Percentiles rank a stretch among this genome's conserved stretches.
Conservation (phyloP, 805 yeast genomes). For the Metschnikowia corniflorae region DNA sequence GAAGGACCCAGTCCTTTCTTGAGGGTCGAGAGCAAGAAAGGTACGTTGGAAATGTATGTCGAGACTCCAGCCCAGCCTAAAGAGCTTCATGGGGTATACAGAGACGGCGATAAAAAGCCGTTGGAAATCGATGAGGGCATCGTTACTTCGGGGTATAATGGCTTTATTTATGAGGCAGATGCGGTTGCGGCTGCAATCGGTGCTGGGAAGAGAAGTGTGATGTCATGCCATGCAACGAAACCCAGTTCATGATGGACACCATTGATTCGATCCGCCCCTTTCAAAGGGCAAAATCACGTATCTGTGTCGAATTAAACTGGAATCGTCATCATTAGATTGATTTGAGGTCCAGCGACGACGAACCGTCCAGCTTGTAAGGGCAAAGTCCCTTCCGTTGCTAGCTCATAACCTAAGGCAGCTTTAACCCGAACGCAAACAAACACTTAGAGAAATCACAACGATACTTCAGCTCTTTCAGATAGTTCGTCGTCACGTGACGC, state of each 20-base stretch:
- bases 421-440: no score
- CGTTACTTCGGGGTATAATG: slow-evolving; percentile 35
- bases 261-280: slow-evolving; percentile 49
- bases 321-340: no score
- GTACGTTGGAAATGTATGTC: slow-evolving; percentile 28
- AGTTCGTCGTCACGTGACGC: no score
- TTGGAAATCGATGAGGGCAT: slow-evolving; percentile 29
- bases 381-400: no score
- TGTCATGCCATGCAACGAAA: slow-evolving; percentile 43
- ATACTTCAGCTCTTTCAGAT: no score
- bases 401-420: no score
- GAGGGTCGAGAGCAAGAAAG: slow-evolving; percentile 35
- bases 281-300: no score
- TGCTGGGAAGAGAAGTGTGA: slow-evolving; percentile 36
- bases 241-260: slow-evolving; percentile 43
- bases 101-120: slow-evolving; percentile 20
- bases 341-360: no score
- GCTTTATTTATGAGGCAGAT: slow-evolving; percentile 56
- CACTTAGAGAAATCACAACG: no score
- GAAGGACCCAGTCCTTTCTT: slow-evolving; percentile 28
- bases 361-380: no score
- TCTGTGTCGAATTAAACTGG: no score
- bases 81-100: slow-evolving; percentile 30
- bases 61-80: slow-evolving; percentile 33
- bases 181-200: slow-evolving; percentile 46